These are phyloP conservation scores for Thermothelomyces thermophilus DNA, from an alignment of 2,329 filamentous ascomycete genomes.

Conservation along the genomic window DNA sequence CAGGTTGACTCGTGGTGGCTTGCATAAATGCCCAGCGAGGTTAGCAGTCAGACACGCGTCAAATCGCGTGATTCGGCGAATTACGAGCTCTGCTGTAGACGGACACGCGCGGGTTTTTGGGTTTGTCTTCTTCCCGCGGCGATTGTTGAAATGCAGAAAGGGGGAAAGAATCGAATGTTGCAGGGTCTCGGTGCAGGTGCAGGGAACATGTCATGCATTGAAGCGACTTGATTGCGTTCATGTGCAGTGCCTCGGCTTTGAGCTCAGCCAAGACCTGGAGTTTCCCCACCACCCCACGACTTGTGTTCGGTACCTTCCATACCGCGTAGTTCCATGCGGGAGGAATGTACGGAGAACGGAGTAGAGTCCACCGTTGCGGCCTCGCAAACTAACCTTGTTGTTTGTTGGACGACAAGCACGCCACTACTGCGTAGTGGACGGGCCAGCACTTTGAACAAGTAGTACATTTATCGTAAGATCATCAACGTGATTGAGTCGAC, in stretches of 20 bases:
- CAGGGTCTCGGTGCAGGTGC: not conserved
- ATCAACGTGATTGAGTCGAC: too few relatives aligned
- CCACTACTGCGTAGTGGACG: too few relatives aligned
- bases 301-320: not conserved
- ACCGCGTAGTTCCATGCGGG: not conserved
- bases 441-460: too few relatives aligned
- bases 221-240: conserved; percentile 1
- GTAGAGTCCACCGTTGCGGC: too few relatives aligned
- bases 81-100: not conserved
- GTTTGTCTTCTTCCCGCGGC: not conserved
- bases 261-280: conserved; percentile 4
- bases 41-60: not conserved
- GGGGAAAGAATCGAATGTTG: not conserved
- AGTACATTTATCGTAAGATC: too few relatives aligned
- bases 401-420: too few relatives aligned
- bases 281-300: conserved; percentile 6
- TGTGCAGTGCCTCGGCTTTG: conserved; percentile 10
- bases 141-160: not conserved
- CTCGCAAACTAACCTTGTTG: too few relatives aligned
- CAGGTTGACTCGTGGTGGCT: too few relatives aligned
- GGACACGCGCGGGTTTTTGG: not conserved
- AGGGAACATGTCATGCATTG: not conserved
- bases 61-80: not conserved
- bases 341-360: too few relatives aligned
- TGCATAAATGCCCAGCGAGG: not conserved